These are phyloP conservation scores for Leccinum boreale DNA, from an alignment of 768 basidiomycete genomes.

Conservation along the genomic window DNA sequence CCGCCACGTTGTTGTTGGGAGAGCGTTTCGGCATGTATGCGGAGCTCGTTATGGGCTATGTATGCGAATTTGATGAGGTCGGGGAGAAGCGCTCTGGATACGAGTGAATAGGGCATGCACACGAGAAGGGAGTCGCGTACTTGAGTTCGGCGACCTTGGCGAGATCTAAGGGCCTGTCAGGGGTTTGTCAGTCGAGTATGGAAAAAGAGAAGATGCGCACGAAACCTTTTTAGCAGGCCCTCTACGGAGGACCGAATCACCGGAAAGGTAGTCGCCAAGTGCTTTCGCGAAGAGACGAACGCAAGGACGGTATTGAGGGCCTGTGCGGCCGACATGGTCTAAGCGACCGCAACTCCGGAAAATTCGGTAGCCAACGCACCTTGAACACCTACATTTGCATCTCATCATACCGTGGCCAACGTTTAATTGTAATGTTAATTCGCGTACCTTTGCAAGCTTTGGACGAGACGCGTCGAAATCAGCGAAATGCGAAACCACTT, in stretches of 20 bases:
- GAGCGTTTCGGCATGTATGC: constrained; percentile 43
- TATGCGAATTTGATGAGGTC: constrained; percentile 81
- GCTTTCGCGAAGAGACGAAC: constrained; percentile 78
- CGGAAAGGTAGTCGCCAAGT: constrained; percentile 76
- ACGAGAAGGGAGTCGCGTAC: constrained; percentile 34
- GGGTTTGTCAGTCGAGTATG: background rate
- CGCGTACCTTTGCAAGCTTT: constrained; percentile 59
- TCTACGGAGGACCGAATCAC: constrained; percentile 79
- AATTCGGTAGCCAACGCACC: constrained; percentile 21
- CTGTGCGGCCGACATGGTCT: constrained; percentile 34
- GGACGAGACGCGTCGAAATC: constrained; percentile 2
- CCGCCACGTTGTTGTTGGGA: constrained; percentile 24
- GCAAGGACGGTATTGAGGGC: constrained; percentile 87
- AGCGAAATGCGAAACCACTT: background rate
- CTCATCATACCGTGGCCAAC: background rate
- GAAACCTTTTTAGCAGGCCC: constrained; percentile 68
- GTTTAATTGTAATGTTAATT: accelerated
- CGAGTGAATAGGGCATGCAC: background rate
- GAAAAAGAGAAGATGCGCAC: background rate
- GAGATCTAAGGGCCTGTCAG: constrained; percentile 74
- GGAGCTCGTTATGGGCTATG: constrained; percentile 59
- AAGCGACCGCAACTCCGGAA: background rate
- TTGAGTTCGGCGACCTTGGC: constrained; percentile 79
- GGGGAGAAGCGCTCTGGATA: constrained; percentile 70
- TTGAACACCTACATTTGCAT: constrained; percentile 39